Evolutionary conservation across 2,329 filamentous ascomycete species (phyloP).

Genomic region (Monilinia polystroma): DNA sequence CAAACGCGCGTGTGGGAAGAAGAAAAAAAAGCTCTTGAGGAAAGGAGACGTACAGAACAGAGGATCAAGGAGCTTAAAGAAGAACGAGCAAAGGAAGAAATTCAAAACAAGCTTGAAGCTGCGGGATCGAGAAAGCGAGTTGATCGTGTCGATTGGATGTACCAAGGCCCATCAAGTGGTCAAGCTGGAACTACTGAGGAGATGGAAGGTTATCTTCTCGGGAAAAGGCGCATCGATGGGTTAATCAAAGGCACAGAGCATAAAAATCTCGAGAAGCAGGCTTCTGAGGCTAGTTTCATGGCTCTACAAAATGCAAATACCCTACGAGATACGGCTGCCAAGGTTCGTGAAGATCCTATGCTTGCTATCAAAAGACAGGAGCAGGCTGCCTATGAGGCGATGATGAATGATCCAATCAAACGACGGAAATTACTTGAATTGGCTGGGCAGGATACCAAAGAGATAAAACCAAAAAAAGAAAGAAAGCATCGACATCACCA

Average conservation of each 20-base stretch:
- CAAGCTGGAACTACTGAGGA: slow-evolving; percentile 79
- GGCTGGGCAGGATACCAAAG: slow-evolving; percentile 51
- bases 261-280: slow-evolving; percentile 76
- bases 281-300: slow-evolving; percentile 59
- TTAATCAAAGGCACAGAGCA: slow-evolving; percentile 79
- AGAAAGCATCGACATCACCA: slow-evolving; percentile 47
- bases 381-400: slow-evolving; percentile 73
- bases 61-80: slow-evolving; percentile 91
- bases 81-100: slow-evolving; percentile 87
- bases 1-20: slow-evolving; percentile 88
- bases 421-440: slow-evolving; percentile 65
- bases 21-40: slow-evolving; percentile 87
- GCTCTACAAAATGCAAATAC: slow-evolving; percentile 69
- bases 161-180: slow-evolving; percentile 78
- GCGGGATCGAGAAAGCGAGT: slow-evolving; percentile 78
- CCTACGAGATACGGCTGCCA: slow-evolving; percentile 75
- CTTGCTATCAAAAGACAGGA: slow-evolving; percentile 92
- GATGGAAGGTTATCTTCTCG: slow-evolving; percentile 88
- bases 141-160: slow-evolving; percentile 97
- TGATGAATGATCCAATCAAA: slow-evolving; percentile 75
- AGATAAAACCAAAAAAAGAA: slow-evolving; percentile 47
- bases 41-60: slow-evolving; percentile 90
- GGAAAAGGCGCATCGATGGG: slow-evolving; percentile 87
- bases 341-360: slow-evolving; percentile 88
- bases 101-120: slow-evolving; percentile 84